A percentile compares a stretch with the other conserved stretches of the same genome.
phyloP scores from a whole-genome alignment of 345 rosid genomes.

The Linum trigynum region DNA sequence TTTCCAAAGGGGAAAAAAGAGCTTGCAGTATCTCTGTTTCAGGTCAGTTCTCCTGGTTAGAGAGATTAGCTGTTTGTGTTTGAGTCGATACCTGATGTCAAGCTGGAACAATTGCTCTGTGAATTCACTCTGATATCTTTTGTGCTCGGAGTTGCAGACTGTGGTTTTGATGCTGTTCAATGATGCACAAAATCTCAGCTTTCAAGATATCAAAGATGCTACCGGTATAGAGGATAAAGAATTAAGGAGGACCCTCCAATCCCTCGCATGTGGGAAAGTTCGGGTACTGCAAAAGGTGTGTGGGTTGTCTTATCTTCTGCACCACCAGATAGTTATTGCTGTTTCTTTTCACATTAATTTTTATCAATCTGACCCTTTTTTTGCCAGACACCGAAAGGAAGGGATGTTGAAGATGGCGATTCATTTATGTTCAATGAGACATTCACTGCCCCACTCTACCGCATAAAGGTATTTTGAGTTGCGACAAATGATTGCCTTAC shows the following conservation, averaged over 20 bases:
- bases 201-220: constrained; percentile 84
- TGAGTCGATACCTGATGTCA: not conserved
- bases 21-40: constrained; percentile 93
- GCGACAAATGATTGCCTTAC: not conserved
- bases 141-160: constrained; percentile 39
- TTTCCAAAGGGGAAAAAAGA: constrained; percentile 89
- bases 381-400: constrained; percentile 76
- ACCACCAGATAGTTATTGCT: not conserved
- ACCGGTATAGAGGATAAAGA: constrained; percentile 95
- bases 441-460: constrained; percentile 73
- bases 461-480: constrained; percentile 53
- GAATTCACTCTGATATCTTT: constrained; percentile 9
- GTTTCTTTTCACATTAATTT: not conserved
- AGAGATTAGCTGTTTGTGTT: no score
- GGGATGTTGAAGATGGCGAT: constrained; percentile 89
- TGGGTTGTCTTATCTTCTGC: not conserved
- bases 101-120: constrained; percentile 9
- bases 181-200: constrained; percentile 82
- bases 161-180: constrained; percentile 94
- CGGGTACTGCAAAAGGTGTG: constrained; percentile 85
- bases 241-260: constrained; percentile 84
- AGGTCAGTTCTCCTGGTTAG: constrained; percentile 39
- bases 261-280: constrained; percentile 97
- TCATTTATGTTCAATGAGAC: constrained; percentile 71
- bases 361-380: constrained; percentile 3